Percentiles rank a stretch among this genome's conserved stretches.
Conservation (phyloP, 495 filamentous ascomycete species). For the Lentithecium fluviatile region DNA sequence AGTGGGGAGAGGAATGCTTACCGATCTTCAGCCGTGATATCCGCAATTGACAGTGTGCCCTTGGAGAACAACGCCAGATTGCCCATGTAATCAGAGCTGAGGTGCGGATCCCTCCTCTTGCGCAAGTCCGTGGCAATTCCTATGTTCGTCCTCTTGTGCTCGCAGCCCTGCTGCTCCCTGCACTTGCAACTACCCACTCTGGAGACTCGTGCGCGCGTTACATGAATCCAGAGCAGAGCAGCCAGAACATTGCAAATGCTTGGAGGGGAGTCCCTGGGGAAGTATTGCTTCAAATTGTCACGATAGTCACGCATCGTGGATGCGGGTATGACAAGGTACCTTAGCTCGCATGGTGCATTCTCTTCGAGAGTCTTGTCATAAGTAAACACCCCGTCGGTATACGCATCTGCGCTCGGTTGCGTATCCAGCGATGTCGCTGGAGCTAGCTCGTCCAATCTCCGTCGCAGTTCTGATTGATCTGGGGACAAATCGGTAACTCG, state of each 20-base stretch:
- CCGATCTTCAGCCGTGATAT: conserved; percentile 7
- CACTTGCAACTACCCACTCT: neutral
- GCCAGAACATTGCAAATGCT: conserved; percentile 20
- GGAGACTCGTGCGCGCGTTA: conserved; percentile 12
- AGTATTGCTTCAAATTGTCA: neutral
- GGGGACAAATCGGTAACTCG: neutral
- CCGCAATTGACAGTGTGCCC: neutral
- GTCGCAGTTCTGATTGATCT: conserved; percentile 6
- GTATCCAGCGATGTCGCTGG: neutral
- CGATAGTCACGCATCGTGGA: conserved; percentile 8
- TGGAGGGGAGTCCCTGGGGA: neutral
- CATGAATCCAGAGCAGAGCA: conserved; percentile 22
- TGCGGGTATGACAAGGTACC: conserved; percentile 13
- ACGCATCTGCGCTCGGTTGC: neutral
- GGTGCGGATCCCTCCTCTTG: neutral
- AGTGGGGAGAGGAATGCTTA: conserved; percentile 1
- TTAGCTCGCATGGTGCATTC: neutral
- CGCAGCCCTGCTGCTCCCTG: neutral
- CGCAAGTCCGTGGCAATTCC: conserved; percentile 13
- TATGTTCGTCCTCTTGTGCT: neutral
- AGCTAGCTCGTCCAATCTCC: conserved; percentile 2
- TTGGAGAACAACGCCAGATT: conserved; percentile 14
- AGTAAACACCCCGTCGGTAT: neutral
- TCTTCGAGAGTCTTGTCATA: conserved; percentile 15
- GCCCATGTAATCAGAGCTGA: conserved; percentile 11